A percentile compares a stretch with the other conserved stretches of the same genome.
These are phyloP conservation scores for Amylocystis lapponica DNA, from an alignment of 768 basidiomycete genomes.

Conservation along the genomic window DNA sequence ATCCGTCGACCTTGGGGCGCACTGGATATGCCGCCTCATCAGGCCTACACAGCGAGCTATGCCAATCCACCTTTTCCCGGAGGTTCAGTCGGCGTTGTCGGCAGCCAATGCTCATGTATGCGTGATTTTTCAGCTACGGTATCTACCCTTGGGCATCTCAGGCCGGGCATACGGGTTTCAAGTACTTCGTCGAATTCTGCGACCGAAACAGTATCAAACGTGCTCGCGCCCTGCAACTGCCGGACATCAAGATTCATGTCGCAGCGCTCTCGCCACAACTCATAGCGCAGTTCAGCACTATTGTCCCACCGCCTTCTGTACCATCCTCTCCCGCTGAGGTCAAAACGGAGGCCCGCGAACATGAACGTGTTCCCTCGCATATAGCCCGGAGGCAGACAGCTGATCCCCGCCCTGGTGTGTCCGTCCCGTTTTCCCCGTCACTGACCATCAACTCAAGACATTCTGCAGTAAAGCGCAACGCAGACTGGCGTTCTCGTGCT, in stretches of 20 bases:
- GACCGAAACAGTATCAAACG: slow-evolving; percentile 7
- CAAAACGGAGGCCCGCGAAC: background rate
- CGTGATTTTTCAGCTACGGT: too few relatives aligned
- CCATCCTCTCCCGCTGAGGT: slow-evolving; percentile 2
- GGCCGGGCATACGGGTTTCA: background rate
- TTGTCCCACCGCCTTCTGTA: background rate
- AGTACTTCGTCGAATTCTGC: slow-evolving; percentile 20
- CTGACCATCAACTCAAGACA: background rate
- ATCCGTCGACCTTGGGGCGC: too few relatives aligned
- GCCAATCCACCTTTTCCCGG: too few relatives aligned
- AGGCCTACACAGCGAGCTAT: too few relatives aligned
- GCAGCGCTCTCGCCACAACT: slow-evolving; percentile 12
- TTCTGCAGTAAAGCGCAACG: background rate
- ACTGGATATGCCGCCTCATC: too few relatives aligned
- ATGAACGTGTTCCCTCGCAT: background rate
- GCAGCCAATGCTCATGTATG: too few relatives aligned
- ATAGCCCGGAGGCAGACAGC: too few relatives aligned
- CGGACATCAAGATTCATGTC: slow-evolving; percentile 5
- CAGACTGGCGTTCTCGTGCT: too few relatives aligned
- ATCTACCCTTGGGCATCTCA: background rate
- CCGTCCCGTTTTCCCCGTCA: background rate
- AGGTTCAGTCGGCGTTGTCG: background rate
- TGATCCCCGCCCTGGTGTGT: background rate
- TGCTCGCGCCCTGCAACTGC: slow-evolving; percentile 5
- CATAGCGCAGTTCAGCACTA: slow-evolving; percentile 8